phyloP scores from a whole-genome alignment of 768 basidiomycete species.

The Boletus edulis region DNA sequence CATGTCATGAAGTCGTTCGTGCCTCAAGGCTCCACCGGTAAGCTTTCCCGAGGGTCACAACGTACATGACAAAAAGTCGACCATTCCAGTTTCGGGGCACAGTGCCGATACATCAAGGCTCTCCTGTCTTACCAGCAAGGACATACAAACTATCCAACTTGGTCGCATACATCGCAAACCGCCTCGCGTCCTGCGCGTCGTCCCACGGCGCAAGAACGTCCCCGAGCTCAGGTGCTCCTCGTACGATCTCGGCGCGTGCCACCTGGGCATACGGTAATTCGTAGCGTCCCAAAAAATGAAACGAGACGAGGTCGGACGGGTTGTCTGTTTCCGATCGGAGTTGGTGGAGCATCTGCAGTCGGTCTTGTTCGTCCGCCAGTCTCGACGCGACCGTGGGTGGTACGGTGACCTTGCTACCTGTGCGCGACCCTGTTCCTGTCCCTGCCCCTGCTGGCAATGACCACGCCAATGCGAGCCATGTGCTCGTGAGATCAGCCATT shows the following conservation, averaged over 20 bases:
- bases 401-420: constrained; percentile 21
- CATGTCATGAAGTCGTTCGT: too few species aligned
- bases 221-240: constrained; percentile 14
- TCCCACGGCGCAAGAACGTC: constrained; percentile 25
- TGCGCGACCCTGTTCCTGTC: too few species aligned
- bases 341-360: constrained; percentile 28
- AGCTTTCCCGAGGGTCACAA: too few species aligned
- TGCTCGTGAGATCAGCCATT: constrained; percentile 47
- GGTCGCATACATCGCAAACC: constrained; percentile 25
- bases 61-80: too few species aligned
- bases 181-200: constrained; percentile 25
- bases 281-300: constrained; percentile 20
- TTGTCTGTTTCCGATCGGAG: constrained; percentile 20
- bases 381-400: constrained; percentile 34
- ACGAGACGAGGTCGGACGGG: constrained; percentile 26
- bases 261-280: constrained; percentile 25
- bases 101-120: too few species aligned
- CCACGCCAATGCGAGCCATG: constrained; percentile 48
- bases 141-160: constrained; percentile 29
- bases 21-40: too few species aligned
- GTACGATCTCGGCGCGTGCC: constrained; percentile 13
- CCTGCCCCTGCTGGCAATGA: constrained; percentile 1
- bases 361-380: constrained; percentile 37
- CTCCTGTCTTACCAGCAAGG: constrained; percentile 2
- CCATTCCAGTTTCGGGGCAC: too few species aligned